phyloP scores from a whole-genome alignment of 345 rosid species.

The Salix brachista region DNA sequence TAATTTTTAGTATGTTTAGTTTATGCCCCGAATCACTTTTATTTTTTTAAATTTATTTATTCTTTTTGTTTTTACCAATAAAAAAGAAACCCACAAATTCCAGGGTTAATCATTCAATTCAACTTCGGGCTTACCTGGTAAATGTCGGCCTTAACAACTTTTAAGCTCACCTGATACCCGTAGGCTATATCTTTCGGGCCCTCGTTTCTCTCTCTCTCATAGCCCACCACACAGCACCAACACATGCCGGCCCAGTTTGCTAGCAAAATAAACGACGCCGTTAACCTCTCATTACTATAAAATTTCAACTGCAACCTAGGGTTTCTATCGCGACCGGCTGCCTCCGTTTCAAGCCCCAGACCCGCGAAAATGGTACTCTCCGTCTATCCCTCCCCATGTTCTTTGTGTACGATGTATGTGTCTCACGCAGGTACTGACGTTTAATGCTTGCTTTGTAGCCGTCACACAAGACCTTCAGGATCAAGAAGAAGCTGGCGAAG shows the following conservation, averaged over 20 bases:
- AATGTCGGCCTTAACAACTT: too few relatives aligned
- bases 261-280: slow-evolving; percentile 12
- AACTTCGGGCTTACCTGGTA: too few relatives aligned
- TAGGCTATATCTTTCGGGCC: not conserved
- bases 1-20: too few relatives aligned
- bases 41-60: too few relatives aligned
- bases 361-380: slow-evolving; percentile 14
- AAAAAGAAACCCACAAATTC: too few relatives aligned
- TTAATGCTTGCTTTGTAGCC: slow-evolving; percentile 4
- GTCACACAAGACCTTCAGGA: slow-evolving; percentile 23
- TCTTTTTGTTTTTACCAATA: too few relatives aligned
- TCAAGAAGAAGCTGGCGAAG: slow-evolving; percentile 31
- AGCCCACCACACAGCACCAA: not conserved
- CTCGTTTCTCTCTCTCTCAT: not conserved
- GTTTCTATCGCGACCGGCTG: slow-evolving; percentile 8
- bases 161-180: too few relatives aligned
- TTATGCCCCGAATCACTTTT: too few relatives aligned
- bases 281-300: not conserved
- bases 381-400: not conserved
- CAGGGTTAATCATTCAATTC: too few relatives aligned
- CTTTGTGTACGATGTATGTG: not conserved
- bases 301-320: not conserved
- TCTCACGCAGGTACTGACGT: not conserved
- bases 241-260: not conserved
- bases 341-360: not conserved